Evolutionary conservation across 208 protist genomes (phyloP).

Genomic region (Trypanosoma conorhini): DNA sequence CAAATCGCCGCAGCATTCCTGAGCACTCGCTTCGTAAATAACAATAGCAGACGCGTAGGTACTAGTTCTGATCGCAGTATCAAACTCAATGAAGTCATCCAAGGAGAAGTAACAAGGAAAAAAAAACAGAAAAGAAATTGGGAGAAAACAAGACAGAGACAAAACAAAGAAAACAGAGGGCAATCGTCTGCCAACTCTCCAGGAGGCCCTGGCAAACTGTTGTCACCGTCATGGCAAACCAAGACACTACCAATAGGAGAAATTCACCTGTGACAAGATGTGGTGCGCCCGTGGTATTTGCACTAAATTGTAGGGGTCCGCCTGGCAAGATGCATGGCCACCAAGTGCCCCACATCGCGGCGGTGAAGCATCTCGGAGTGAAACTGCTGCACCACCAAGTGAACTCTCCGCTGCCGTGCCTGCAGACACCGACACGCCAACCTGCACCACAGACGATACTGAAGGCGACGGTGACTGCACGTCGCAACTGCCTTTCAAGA

Average conservation of each 20-base stretch:
- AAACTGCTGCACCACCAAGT: slow-evolving; percentile 8
- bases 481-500: neutral
- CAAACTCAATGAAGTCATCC: neutral
- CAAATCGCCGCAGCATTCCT: slow-evolving; percentile 6
- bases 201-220: neutral
- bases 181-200: neutral
- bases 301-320: slow-evolving; percentile 11
- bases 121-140: neutral
- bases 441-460: neutral
- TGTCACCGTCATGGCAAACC: neutral
- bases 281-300: slow-evolving; percentile 21
- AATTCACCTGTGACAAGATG: slow-evolving; percentile 22
- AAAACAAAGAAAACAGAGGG: neutral
- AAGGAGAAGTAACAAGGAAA: neutral
- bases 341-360: neutral
- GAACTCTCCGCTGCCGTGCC: slow-evolving; percentile 7
- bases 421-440: neutral
- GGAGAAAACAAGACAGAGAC: neutral
- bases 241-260: slow-evolving; percentile 16
- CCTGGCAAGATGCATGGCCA: neutral
- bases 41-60: neutral
- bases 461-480: neutral
- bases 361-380: slow-evolving; percentile 18
- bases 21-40: neutral
- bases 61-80: neutral